Percentiles rank a stretch among this genome's conserved stretches.
Conservation (phyloP, 2,329 filamentous ascomycete genomes). For the Tympanopsis confertula region DNA sequence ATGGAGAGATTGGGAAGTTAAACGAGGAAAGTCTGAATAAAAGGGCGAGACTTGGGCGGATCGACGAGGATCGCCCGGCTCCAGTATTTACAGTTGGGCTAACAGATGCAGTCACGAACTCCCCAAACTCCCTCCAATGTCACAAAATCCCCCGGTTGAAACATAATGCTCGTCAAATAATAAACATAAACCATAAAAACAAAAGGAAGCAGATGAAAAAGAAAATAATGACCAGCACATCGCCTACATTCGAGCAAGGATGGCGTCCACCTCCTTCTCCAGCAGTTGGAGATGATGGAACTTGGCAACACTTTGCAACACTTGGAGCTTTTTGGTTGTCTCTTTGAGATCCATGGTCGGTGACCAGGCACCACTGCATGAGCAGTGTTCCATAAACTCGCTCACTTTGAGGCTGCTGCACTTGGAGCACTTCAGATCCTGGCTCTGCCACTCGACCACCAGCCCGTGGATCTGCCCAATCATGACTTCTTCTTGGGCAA, state of each 20-base stretch:
- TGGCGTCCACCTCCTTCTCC: conserved; percentile 57
- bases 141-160: not conserved
- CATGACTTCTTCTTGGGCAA: conserved; percentile 73
- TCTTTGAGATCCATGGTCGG: conserved; percentile 59
- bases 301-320: conserved; percentile 63
- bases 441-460: conserved; percentile 71
- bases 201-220: not conserved
- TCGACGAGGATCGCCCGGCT: no score
- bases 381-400: conserved; percentile 94
- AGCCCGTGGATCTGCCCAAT: conserved; percentile 65
- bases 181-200: not conserved
- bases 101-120: no score
- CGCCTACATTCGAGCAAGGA: conserved; percentile 18
- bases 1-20: no score
- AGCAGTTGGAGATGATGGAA: conserved; percentile 79
- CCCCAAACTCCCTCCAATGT: no score
- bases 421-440: conserved; percentile 72
- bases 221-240: not conserved
- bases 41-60: no score
- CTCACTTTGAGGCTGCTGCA: conserved; percentile 70
- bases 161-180: not conserved
- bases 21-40: no score
- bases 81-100: no score
- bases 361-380: conserved; percentile 78
- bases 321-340: conserved; percentile 50